Evolutionary conservation across 768 basidiomycete genomes (phyloP).

Genomic region (Psilocybe subaeruginosa): DNA sequence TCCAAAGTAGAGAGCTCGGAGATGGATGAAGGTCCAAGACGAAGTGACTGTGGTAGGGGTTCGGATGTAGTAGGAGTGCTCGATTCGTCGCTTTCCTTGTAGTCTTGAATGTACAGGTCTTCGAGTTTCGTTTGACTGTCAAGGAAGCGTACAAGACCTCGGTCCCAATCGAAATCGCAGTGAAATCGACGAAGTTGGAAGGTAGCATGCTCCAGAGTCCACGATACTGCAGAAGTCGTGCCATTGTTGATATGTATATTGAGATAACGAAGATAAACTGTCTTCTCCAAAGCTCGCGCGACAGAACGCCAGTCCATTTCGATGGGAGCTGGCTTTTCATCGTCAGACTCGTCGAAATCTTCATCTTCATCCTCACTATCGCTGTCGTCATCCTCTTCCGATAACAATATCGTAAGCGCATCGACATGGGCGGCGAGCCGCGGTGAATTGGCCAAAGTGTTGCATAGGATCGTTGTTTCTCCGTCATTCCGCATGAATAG

Average conservation of each 20-base stretch:
- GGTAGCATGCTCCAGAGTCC: constrained; percentile 42
- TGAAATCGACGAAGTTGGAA: constrained; percentile 65
- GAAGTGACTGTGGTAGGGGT: constrained; percentile 17
- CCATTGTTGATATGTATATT: constrained; percentile 49
- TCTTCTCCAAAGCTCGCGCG: constrained; percentile 50
- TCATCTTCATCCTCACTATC: constrained; percentile 32
- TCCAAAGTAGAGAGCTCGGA: constrained; percentile 57
- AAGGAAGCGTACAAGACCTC: constrained; percentile 54
- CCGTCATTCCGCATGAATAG: constrained; percentile 46
- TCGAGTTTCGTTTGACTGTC: constrained; percentile 46
- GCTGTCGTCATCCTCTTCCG: constrained; percentile 31
- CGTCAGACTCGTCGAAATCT: constrained; percentile 25
- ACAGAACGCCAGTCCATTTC: constrained; percentile 53
- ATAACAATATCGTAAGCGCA: constrained; percentile 52
- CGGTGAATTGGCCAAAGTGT: constrained; percentile 44
- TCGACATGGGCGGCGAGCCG: constrained; percentile 57
- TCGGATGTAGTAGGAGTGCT: constrained; percentile 25
- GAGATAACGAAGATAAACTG: constrained; percentile 50
- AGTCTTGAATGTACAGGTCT: constrained; percentile 55
- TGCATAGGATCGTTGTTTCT: constrained; percentile 47
- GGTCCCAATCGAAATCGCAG: constrained; percentile 71
- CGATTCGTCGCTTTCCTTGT: constrained; percentile 29
- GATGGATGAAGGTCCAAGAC: constrained; percentile 37
- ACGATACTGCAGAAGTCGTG: constrained; percentile 35
- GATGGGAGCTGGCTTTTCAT: constrained; percentile 25